Evolutionary conservation across 2,329 filamentous ascomycete species (phyloP), one percentile per base, ranked within the genome.

Genomic region (Coniella vitis): DNA sequence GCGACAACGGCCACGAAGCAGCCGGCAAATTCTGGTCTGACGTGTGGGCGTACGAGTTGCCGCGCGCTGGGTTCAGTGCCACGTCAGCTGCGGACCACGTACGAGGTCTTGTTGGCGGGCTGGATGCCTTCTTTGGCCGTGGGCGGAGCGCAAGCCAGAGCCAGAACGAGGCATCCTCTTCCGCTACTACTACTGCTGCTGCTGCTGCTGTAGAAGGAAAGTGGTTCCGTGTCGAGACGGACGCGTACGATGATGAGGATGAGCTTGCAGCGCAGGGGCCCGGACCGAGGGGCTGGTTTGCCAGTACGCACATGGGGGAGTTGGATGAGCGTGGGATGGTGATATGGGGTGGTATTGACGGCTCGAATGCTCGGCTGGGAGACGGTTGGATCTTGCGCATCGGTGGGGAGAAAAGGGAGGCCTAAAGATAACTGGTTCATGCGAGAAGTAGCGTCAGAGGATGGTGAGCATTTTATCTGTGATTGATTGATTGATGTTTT

Each of bases 371-470:
- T 57, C 66, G 76, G 39, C 60, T 81, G 38, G 77, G 74, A 34
- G 81, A 85, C 61, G 81, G 77, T 3, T 86, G 81, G 81, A 78
- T 85, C 41, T 65, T 86, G 57, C 71, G 76, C 51, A 64, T 84
- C 51, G 72, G 68, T 8, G 67, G 34, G 4, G 52, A 52, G 52
- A 58, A 52, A 16, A 49, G 47, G 45, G 50, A 47, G 29, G 16
- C 44, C 20, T 54, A 37, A 50, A 37, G 32, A 20, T 37, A 17
- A n/a, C n/a, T n/a, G n/a, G n/a, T n/a, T n/a, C n/a, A n/a, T n/a
- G n/a, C n/a, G n/a, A n/a, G n/a, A n/a, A n/a, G n/a, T n/a, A n/a
- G n/a, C n/a, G n/a, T n/a, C n/a, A n/a, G n/a, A n/a, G n/a, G n/a
- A n/a, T n/a, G n/a, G n/a, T n/a, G n/a, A n/a, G n/a, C n/a, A n/a